These are phyloP conservation scores for Pseudocohnilembus persalinus DNA, from an alignment of 169 alveolate genomes.

Conservation along the genomic window DNA sequence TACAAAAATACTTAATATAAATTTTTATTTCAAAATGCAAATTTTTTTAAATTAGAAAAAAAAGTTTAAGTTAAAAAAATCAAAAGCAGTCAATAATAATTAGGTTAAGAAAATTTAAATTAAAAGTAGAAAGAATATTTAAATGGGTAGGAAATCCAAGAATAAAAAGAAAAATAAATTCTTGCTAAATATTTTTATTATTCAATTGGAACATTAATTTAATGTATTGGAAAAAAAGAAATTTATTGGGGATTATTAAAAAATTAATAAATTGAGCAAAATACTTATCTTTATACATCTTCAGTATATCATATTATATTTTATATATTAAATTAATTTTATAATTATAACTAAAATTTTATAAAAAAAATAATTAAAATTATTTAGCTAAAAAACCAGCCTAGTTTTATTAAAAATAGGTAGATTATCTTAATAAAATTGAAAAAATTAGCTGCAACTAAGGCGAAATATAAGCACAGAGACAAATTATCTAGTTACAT, in stretches of 20 bases:
- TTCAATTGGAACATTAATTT: neutral
- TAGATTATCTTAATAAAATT: neutral
- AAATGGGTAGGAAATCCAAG: neutral
- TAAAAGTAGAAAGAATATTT: too few species aligned
- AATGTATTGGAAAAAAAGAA: neutral
- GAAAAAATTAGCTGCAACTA: constrained; percentile 3
- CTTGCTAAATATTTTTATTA: neutral
- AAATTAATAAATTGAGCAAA: too few species aligned
- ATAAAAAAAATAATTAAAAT: too few species aligned
- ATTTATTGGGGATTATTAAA: neutral
- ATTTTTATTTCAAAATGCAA: neutral
- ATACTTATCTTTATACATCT: too few species aligned
- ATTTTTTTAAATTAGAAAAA: too few species aligned
- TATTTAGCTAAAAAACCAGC: too few species aligned
- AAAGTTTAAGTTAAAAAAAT: too few species aligned
- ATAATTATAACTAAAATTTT: too few species aligned
- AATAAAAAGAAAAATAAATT: neutral
- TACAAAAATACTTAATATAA: too few species aligned
- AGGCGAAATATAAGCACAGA: constrained; percentile 16
- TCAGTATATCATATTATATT: too few species aligned
- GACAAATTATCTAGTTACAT: neutral
- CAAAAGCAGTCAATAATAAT: neutral
- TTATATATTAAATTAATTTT: too few species aligned
- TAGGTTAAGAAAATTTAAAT: neutral
- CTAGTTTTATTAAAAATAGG: neutral